phyloP scores from a whole-genome alignment of 768 basidiomycete species.

The Phlebiopsis gigantea region DNA sequence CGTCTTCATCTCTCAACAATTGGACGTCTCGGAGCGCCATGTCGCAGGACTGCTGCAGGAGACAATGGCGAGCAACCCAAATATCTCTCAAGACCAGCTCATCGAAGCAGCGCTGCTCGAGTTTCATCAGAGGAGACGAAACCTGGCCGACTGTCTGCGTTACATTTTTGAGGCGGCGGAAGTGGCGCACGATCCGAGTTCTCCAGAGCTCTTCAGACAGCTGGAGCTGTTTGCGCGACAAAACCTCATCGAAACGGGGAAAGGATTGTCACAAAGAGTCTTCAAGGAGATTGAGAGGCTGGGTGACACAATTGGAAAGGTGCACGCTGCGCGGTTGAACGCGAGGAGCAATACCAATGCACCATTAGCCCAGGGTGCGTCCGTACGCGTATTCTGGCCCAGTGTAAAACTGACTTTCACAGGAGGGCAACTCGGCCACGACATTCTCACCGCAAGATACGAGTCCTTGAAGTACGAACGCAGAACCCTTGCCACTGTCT shows the following conservation, averaged over 20 bases:
- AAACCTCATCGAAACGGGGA: conserved; percentile 46
- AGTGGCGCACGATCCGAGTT: conserved; percentile 36
- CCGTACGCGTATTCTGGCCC: not conserved
- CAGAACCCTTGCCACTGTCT: conserved; percentile 55
- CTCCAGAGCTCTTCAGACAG: conserved; percentile 44
- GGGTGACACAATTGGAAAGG: conserved; percentile 46
- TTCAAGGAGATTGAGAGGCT: conserved; percentile 61
- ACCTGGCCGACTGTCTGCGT: conserved; percentile 65
- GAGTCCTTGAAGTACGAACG: conserved; percentile 75
- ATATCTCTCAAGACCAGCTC: conserved; percentile 48
- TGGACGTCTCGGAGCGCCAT: conserved; percentile 80
- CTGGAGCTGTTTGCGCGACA: conserved; percentile 49
- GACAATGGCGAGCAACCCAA: conserved; percentile 60
- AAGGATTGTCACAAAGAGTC: conserved; percentile 47
- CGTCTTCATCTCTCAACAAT: conserved; percentile 74
- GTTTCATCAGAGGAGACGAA: conserved; percentile 65
- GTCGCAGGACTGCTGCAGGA: conserved; percentile 63
- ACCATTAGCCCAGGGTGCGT: conserved; percentile 51
- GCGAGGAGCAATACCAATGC: conserved; percentile 56
- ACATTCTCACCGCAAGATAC: conserved; percentile 61
- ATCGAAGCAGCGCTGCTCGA: conserved; percentile 64
- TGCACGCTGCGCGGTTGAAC: conserved; percentile 53
- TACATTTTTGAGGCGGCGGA: conserved; percentile 64
- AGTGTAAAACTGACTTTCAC: not conserved
- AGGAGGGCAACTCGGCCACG: conserved; percentile 44